phyloP scores from a whole-genome alignment of 192 early-diverging fungal genomes.

The Diversispora epigaea region DNA sequence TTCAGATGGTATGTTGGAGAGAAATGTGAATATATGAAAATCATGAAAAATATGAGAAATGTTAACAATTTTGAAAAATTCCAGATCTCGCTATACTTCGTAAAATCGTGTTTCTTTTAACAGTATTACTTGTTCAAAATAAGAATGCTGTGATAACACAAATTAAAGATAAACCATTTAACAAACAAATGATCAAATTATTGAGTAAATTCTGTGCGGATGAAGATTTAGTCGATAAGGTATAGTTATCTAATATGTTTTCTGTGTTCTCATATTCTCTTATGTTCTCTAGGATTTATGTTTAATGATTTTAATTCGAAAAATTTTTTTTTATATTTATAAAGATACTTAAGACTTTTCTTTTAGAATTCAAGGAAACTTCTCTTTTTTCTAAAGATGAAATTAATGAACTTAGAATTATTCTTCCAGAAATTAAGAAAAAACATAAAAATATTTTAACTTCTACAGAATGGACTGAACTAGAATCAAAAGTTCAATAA shows the following conservation, averaged over 20 bases:
- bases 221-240: constrained; percentile 31
- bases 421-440: constrained; percentile 22
- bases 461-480: constrained; percentile 9
- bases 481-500: constrained; percentile 2
- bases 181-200: constrained; percentile 21
- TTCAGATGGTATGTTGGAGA: constrained; percentile 38
- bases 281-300: not conserved
- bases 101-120: constrained; percentile 64
- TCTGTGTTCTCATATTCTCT: not conserved
- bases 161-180: constrained; percentile 22
- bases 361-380: not conserved
- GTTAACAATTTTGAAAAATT: not conserved
- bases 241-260: not conserved
- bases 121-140: constrained; percentile 63
- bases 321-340: not conserved
- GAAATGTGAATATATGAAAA: not conserved
- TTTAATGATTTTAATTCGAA: not conserved
- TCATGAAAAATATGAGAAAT: not conserved
- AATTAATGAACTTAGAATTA: constrained; percentile 4
- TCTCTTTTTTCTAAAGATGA: not conserved
- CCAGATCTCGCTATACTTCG: constrained; percentile 46
- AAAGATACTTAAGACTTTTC: constrained; percentile 20
- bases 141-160: not conserved
- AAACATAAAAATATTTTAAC: constrained; percentile 1
- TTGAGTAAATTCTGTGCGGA: not conserved